Evolutionary conservation across 2,329 filamentous ascomycete genomes (phyloP).

Genomic region (Diaporthe vexans): DNA sequence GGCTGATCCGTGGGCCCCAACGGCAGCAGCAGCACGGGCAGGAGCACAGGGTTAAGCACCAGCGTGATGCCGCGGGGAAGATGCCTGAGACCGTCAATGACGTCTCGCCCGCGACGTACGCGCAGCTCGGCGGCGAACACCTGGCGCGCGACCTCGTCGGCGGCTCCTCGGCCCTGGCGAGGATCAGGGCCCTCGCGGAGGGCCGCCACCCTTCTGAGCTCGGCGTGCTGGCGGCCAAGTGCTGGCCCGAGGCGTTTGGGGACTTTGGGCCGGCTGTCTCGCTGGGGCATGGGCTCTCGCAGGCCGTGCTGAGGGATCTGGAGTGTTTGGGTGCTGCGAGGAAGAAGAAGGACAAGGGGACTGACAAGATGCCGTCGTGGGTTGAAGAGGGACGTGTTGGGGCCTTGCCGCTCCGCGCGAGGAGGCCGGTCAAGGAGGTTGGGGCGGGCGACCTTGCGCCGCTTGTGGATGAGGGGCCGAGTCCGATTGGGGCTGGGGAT

Average conservation of each 20-base stretch:
- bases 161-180: slow-evolving; percentile 24
- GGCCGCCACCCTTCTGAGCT: slow-evolving; percentile 2
- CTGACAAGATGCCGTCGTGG: not conserved
- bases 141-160: slow-evolving; percentile 39
- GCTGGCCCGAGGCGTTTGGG: slow-evolving; percentile 31
- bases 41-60: too few species aligned
- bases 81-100: not conserved
- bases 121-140: slow-evolving; percentile 28
- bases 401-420: slow-evolving; percentile 7
- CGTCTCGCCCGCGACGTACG: not conserved
- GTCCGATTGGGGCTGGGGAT: slow-evolving; percentile 20
- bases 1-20: slow-evolving; percentile 34
- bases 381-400: not conserved
- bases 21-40: too few species aligned
- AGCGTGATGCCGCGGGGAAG: too few species aligned
- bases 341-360: not conserved
- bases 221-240: slow-evolving; percentile 15
- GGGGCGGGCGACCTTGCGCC: slow-evolving; percentile 21
- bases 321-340: not conserved
- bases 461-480: not conserved
- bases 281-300: slow-evolving; percentile 21
- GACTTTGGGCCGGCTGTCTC: slow-evolving; percentile 22
- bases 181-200: not conserved
- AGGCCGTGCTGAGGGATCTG: slow-evolving; percentile 26
- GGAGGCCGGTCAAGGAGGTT: not conserved